A percentile compares a stretch with the other conserved stretches of the same genome.
These are phyloP conservation scores for Penicillium mononematosum DNA, from an alignment of 495 filamentous ascomycete species.

Conservation along the genomic window DNA sequence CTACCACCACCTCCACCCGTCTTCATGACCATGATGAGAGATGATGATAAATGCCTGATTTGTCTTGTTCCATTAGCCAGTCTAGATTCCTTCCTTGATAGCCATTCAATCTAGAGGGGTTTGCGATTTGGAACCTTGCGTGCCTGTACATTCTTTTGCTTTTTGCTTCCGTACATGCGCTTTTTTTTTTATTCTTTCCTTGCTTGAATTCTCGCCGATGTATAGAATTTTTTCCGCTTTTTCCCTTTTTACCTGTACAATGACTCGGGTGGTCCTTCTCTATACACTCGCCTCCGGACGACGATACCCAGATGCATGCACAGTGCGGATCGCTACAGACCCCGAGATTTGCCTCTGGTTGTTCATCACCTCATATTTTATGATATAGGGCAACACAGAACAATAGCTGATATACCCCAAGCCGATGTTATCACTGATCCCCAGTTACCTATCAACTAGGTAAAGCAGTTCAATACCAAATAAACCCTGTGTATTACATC, in stretches of 20 bases:
- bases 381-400: neutral
- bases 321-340: neutral
- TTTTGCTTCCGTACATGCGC: neutral
- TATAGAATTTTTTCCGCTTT: conserved; percentile 5
- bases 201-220: neutral
- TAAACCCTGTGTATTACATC: neutral
- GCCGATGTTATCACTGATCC: conserved; percentile 1
- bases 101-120: conserved; percentile 37
- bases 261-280: conserved; percentile 5
- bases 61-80: conserved; percentile 42
- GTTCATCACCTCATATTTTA: neutral
- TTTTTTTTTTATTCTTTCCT: neutral
- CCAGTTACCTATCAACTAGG: conserved; percentile 6
- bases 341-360: neutral
- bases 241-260: conserved; percentile 11
- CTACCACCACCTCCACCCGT: conserved; percentile 52
- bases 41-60: conserved; percentile 53
- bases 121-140: conserved; percentile 23
- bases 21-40: conserved; percentile 55
- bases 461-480: neutral
- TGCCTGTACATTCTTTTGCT: conserved; percentile 11
- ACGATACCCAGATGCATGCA: conserved; percentile 4
- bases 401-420: conserved; percentile 1
- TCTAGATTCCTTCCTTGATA: conserved; percentile 42
- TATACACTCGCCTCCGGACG: neutral